A percentile compares a stretch with the other conserved stretches of the same genome.
phyloP scores from a whole-genome alignment of 306 rosid species.

The Albizia julibrissin region DNA sequence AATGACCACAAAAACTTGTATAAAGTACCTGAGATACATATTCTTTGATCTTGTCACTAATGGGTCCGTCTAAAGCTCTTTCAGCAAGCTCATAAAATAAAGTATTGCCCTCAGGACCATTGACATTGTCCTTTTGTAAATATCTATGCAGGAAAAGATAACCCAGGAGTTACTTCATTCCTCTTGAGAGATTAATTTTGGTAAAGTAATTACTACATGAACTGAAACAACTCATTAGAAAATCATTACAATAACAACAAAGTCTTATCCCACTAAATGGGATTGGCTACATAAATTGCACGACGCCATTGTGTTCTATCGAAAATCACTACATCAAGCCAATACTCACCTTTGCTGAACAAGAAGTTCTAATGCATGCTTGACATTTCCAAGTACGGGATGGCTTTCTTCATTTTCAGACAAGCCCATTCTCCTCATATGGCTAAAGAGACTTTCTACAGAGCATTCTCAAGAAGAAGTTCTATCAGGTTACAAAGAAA shows the following conservation, averaged over 20 bases:
- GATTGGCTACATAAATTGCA: no score
- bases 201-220: constrained; percentile 7
- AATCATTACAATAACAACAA: no score
- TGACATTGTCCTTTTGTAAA: constrained; percentile 78
- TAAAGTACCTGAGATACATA: constrained; percentile 73
- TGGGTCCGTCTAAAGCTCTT: constrained; percentile 71
- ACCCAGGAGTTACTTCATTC: constrained; percentile 24
- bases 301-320: no score
- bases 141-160: constrained; percentile 49
- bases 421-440: constrained; percentile 71
- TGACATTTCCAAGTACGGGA: constrained; percentile 71
- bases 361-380: constrained; percentile 73
- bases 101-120: constrained; percentile 78
- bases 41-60: constrained; percentile 63
- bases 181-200: not conserved
- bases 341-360: constrained; percentile 80
- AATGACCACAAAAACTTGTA: constrained; percentile 1
- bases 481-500: constrained; percentile 27
- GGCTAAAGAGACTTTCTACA: constrained; percentile 80
- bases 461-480: constrained; percentile 31
- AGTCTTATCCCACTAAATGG: no score
- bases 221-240: constrained; percentile 7
- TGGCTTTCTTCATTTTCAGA: constrained; percentile 58
- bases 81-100: constrained; percentile 88
- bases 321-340: not conserved